A percentile compares a stretch with the other conserved stretches of the same genome.
phyloP scores from a whole-genome alignment of 1,284 basidiomycete species.

The Melampsora larici-populina region DNA sequence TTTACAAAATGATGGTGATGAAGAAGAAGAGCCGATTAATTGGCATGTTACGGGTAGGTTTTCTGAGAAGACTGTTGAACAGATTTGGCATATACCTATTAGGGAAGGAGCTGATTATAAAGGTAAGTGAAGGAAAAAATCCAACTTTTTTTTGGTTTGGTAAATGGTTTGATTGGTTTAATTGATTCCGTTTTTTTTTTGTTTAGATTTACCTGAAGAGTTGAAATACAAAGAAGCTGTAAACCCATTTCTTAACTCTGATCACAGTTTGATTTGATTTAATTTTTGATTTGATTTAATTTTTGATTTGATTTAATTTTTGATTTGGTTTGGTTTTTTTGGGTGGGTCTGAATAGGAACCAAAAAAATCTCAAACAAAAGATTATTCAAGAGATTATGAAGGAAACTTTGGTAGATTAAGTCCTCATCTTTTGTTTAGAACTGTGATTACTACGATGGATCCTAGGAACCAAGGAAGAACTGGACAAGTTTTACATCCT shows the following conservation, averaged over 20 bases:
- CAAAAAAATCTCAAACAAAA: background rate
- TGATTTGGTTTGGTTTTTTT: background rate
- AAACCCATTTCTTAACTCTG: too few relatives aligned
- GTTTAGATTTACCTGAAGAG: background rate
- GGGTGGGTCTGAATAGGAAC: constrained; percentile 1
- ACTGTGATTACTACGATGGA: constrained; percentile 35
- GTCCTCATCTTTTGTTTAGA: background rate
- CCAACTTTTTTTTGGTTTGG: background rate
- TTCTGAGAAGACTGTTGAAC: constrained; percentile 16
- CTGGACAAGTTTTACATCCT: constrained; percentile 25
- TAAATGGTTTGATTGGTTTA: background rate
- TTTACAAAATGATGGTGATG: background rate
- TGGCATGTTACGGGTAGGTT: constrained; percentile 23
- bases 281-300: too few relatives aligned
- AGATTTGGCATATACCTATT: constrained; percentile 28
- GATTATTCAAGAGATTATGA: constrained; percentile 7
- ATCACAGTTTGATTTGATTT: too few relatives aligned
- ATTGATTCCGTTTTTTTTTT: background rate
- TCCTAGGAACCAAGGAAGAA: constrained; percentile 26
- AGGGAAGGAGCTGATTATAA: constrained; percentile 26
- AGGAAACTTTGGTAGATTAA: constrained; percentile 26
- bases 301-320: too few relatives aligned
- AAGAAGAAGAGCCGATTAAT: background rate
- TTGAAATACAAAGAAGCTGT: background rate
- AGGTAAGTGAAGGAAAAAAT: background rate